These are phyloP conservation scores for Arthroderma sp. DNA, from an alignment of 2,329 filamentous ascomycete species.

Conservation along the genomic window DNA sequence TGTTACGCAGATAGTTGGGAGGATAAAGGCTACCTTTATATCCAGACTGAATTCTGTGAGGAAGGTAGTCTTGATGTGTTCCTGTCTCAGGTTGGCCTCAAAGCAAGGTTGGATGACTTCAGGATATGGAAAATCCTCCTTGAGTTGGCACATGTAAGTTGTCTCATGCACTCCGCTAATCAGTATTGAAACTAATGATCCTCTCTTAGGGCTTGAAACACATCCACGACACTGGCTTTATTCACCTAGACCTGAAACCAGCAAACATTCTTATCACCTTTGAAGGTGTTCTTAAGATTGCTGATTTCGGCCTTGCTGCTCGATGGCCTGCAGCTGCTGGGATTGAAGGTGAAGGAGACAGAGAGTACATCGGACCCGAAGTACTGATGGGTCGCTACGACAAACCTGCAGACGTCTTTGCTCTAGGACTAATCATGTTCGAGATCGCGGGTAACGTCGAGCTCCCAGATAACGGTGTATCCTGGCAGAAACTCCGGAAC, in stretches of 20 bases:
- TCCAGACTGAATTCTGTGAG: conserved; percentile 94
- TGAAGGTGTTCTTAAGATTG: conserved; percentile 54
- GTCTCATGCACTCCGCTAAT: neutral
- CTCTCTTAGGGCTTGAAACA: conserved; percentile 62
- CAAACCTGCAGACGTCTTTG: conserved; percentile 86
- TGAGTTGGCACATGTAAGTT: conserved; percentile 66
- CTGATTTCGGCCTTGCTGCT: conserved; percentile 61
- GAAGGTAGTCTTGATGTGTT: conserved; percentile 84
- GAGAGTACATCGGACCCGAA: conserved; percentile 91
- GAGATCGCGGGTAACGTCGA: conserved; percentile 91
- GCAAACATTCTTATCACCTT: conserved; percentile 56
- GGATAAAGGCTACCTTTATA: conserved; percentile 72
- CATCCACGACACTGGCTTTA: conserved; percentile 78
- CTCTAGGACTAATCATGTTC: conserved; percentile 83
- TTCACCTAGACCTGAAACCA: conserved; percentile 55
- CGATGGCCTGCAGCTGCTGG: conserved; percentile 61
- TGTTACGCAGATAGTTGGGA: conserved; percentile 83
- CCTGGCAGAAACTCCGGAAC: conserved; percentile 79
- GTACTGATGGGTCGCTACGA: conserved; percentile 77
- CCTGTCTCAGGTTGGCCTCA: conserved; percentile 66
- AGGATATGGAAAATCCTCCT: conserved; percentile 96
- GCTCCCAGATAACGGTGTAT: conserved; percentile 81
- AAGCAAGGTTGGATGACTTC: conserved; percentile 87
- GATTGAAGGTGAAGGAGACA: conserved; percentile 85
- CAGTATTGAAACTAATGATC: conserved; percentile 19